phyloP scores from a whole-genome alignment of 2,329 filamentous ascomycete species.

The Epichloe brachyelytri region DNA sequence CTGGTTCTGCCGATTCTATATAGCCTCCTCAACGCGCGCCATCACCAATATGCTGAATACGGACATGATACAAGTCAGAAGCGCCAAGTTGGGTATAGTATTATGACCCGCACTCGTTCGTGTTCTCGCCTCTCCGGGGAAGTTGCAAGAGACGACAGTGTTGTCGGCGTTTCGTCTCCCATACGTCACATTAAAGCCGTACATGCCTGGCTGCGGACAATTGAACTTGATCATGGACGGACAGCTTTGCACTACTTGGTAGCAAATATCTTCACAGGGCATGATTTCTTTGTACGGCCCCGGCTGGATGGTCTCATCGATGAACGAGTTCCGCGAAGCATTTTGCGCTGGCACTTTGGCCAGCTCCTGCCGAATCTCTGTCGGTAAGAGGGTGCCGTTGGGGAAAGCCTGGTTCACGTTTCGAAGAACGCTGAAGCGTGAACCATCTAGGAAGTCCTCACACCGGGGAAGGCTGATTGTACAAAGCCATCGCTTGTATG shows the following conservation, averaged over 20 bases:
- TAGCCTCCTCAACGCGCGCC: background rate
- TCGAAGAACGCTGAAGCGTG: constrained; percentile 36
- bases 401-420: constrained; percentile 60
- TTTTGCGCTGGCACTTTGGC: constrained; percentile 15
- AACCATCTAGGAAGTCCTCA: constrained; percentile 58
- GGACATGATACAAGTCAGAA: background rate
- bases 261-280: constrained; percentile 81
- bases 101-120: constrained; percentile 10
- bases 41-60: background rate
- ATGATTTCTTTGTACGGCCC: constrained; percentile 91
- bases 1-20: background rate
- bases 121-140: constrained; percentile 23
- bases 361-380: constrained; percentile 16
- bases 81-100: constrained; percentile 7
- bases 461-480: constrained; percentile 86
- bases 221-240: constrained; percentile 61
- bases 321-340: constrained; percentile 54
- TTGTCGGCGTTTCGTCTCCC: constrained; percentile 14
- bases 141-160: constrained; percentile 23
- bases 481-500: constrained; percentile 94
- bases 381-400: constrained; percentile 46
- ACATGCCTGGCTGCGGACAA: constrained; percentile 45
- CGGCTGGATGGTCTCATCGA: constrained; percentile 59
- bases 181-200: constrained; percentile 24
- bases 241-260: constrained; percentile 72